Evolutionary conservation across 2,329 filamentous ascomycete species (phyloP), one percentile per base, ranked within the genome.

Genomic region (Ophiostoma piceae): DNA sequence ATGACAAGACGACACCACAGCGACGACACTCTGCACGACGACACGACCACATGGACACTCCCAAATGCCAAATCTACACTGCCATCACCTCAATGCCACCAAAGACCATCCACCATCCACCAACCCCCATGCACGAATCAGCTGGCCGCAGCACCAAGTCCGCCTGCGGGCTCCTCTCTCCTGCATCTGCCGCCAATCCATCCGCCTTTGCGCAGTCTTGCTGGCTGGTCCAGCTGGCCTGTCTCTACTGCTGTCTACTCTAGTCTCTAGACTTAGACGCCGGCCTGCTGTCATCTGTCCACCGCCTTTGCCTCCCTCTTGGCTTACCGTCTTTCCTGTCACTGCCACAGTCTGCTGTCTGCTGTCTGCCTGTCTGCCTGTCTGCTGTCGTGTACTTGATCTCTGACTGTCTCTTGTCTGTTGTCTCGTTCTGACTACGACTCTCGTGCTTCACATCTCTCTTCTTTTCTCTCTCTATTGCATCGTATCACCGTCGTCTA

Each of bases 111-210:
- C 16, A 68, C 67, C 54, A 19, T 11, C 12, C 37, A 32, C 32
- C n/a, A 66, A 65, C 64, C 4, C 26, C 60, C 67, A 68, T 70
- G 67, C 70, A 71, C 71, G 64, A 68, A 68, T 67, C 68, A 70
- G 47, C 66, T 68, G 66, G n/a, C 68, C 67, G 67, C 66, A 70
- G 43, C 66, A 35, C 57, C 64, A 65, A 65, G 71, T 70, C n/a
- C 32, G 62, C 37, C 65, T 26, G 22, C 41, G 41, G 60, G 54
- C 68, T 66, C 66, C 37, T 70, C 64, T 70, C 69, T 69, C 69
- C 69, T 69, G 69, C 68, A 43, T 72, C 66, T 67, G 41, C 39
- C 72, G 60, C 65, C 51, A 47, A 43, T 62, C 35, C 11, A 43
- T 62, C 35, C 11, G 43, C 41, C 32, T 64, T 19, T 64, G 60